Evolutionary conservation across 176 grass and related monocot genomes (phyloP), one percentile per base, ranked within the genome.

Genomic region (Ensete ventricosum): DNA sequence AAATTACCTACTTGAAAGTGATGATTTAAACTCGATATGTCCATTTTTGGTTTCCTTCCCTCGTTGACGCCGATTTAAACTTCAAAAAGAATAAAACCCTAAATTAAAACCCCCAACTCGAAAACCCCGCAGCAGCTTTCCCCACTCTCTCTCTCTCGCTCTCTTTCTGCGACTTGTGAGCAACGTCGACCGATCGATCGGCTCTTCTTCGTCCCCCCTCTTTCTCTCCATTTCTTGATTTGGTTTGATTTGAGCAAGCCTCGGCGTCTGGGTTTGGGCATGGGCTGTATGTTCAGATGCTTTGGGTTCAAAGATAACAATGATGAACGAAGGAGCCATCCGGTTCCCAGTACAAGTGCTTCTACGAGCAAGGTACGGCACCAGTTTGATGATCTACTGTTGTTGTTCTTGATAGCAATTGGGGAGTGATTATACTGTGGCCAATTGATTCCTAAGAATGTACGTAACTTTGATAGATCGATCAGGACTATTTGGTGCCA

Each of bases 261-360:
- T 50, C 21, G 7, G 29, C 5, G 22, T 53, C 52, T 53, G 24
- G 70, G 11, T 22, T 22, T 20, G 50, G 25, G 51, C 76, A 91
- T 91, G 90, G 88, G 88, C 60, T 98, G 90, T 72, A 73, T 98
- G 52, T 85, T 93, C 62, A 88, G 77, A 64, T 98, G 94, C 77
- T 90, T 98, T 76, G 79, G 88, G 9, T 72, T 73, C 48, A 53
- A 29, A 53, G n/a, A 50, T 67, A 72, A 71, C 69, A 63, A 51
- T 34, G 83, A 79, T 58, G 73, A 76, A 75, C 82, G 50, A 12
- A 65, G 53, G 14, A 75, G 55, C 64, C 83, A 79, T 24, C 63
- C 62, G 69, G 78, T 75, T 43, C 77, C 79, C 53, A 72, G 81
- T 25, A 74, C 87, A 74, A 73, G 72, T 50, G 52, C 19, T 10